These are phyloP conservation scores for Metschnikowia matae DNA, from an alignment of 805 yeast species.

Conservation along the genomic window DNA sequence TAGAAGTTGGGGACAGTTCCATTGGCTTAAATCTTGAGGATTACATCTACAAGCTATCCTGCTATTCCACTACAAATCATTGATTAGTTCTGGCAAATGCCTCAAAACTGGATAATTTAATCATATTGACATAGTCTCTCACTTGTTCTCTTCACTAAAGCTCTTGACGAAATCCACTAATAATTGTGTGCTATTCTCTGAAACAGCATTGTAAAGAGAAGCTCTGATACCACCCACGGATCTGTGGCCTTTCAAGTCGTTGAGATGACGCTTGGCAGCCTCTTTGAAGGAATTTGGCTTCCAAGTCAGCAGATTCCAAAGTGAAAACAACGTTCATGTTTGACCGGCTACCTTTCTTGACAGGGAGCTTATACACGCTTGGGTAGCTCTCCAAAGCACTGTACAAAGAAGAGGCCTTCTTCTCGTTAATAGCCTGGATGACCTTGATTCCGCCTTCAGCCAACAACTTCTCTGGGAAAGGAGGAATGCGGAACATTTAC, in stretches of 20 bases:
- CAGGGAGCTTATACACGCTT: constrained; percentile 63
- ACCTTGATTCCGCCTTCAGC: constrained; percentile 65
- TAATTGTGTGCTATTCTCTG: constrained; percentile 52
- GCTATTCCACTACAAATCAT: neutral
- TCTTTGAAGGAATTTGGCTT: constrained; percentile 62
- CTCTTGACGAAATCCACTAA: constrained; percentile 55
- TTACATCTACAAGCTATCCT: no score
- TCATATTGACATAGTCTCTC: no score
- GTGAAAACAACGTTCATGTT: constrained; percentile 94
- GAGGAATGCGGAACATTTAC: no score
- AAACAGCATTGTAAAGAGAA: constrained; percentile 85
- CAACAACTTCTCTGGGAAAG: constrained; percentile 43
- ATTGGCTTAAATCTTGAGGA: no score
- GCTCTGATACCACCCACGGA: constrained; percentile 97
- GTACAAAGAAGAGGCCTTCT: constrained; percentile 66
- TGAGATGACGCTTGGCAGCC: constrained; percentile 56
- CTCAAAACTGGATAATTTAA: neutral
- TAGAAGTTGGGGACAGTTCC: no score
- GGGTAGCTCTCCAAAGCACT: constrained; percentile 61
- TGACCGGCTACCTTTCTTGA: constrained; percentile 61
- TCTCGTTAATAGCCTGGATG: constrained; percentile 54
- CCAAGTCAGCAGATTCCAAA: constrained; percentile 57
- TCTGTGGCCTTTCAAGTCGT: constrained; percentile 92
- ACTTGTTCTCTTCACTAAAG: constrained; percentile 46
- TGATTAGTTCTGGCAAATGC: neutral